phyloP scores from a whole-genome alignment of 78 protist genomes.

The Dictyostelium citrinum region DNA sequence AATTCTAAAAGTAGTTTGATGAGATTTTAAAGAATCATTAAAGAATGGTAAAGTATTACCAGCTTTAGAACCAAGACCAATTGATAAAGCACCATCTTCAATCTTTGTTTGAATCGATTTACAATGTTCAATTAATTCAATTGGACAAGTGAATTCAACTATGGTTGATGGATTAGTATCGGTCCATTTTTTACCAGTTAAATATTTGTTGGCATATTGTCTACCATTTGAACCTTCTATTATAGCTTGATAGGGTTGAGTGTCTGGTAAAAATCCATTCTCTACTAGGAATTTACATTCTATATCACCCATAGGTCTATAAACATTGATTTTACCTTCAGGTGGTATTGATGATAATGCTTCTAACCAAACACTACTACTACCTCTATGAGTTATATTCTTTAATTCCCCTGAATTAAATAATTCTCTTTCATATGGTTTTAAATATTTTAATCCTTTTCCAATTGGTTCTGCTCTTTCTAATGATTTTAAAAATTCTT shows the following conservation, averaged over 20 bases:
- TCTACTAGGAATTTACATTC: constrained; percentile 55
- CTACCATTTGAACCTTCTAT: constrained; percentile 83
- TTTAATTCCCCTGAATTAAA: constrained; percentile 12
- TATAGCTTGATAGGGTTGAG: constrained; percentile 89
- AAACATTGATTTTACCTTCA: constrained; percentile 50
- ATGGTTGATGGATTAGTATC: constrained; percentile 86
- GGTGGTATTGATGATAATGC: background rate
- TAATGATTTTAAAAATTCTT: constrained; percentile 33
- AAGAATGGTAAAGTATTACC: constrained; percentile 83
- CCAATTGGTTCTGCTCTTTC: constrained; percentile 52
- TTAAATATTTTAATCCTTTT: constrained; percentile 15
- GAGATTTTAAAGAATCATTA: constrained; percentile 50
- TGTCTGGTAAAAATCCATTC: constrained; percentile 67
- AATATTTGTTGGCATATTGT: constrained; percentile 70
- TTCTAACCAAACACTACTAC: constrained; percentile 66
- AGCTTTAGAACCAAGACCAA: constrained; percentile 88
- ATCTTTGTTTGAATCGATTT: constrained; percentile 74
- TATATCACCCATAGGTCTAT: constrained; percentile 79
- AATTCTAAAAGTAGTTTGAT: constrained; percentile 64
- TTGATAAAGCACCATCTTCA: constrained; percentile 86
- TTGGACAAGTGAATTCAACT: constrained; percentile 80
- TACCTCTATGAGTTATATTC: constrained; percentile 78
- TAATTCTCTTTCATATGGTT: constrained; percentile 31
- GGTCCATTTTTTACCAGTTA: constrained; percentile 78
- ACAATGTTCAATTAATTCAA: constrained; percentile 27